Base-by-base conservation (phyloP, 2,329 filamentous ascomycete species). In the Arthrinium phaeospermum region DNA sequence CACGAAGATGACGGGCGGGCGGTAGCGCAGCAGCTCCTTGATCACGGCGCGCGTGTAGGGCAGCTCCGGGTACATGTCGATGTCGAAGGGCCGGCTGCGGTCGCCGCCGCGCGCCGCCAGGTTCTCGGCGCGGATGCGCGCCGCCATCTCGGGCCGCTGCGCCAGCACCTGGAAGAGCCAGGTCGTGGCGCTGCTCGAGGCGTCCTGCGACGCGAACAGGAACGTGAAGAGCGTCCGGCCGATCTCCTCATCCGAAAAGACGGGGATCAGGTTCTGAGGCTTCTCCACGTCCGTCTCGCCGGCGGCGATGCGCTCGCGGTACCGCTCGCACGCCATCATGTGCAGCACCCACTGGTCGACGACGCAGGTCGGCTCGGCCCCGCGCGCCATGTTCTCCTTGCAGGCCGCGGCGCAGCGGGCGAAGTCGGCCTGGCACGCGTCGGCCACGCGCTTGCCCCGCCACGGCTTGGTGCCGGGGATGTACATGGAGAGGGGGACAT, bases 331-430 rank as follows among this genome's bases (percentile, higher is more conserved):
- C 72, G 93, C 91, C 78, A 92, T 88, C 90, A 95, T 94, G 73
- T 89, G 86, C 77, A 90, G 87, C 71, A 95, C 87, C 93, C 93
- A 95, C 51, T 90, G 90, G 80, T 95, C 93, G 79, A 95, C 90
- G 77, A 94, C 94, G 80, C 93, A 95, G 37, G 88, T 89, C 22
- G 93, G 86, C 75, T 90, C 83, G 47, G 90, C 92, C 74, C 92
- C 93, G 1, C 22, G 37, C 72, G 90, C 89, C 91, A 95, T 93
- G 75, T 90, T 88, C 24, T 89, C 87, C 80, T 92, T 94, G 79
- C 91, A 90, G 79, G 92, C 92, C 1, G 91, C 91, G 27, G 92
- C 91, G 78, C 92, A 94, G 77, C 89, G 90, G 68, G 90, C 84
- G 77, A 95, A 95, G 77, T 93, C 92, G 19, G 85, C 86, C 30